Base-by-base conservation (phyloP, 2,329 filamentous ascomycete species). In the Aureobasidium pullulans region DNA sequence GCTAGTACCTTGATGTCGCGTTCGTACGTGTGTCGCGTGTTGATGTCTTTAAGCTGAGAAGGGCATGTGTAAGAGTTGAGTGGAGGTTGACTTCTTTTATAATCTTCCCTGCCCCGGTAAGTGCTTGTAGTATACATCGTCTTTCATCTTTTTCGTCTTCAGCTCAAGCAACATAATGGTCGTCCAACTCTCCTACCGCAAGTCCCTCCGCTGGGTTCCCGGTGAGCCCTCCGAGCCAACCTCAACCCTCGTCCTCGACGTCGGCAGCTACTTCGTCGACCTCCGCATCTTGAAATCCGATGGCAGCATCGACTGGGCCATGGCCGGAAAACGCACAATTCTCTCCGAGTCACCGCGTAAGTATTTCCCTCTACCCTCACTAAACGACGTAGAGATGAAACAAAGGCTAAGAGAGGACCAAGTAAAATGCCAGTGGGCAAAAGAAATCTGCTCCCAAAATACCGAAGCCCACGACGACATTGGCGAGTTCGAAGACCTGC, bases 381-480 rank as follows among this genome's bases (percentile, higher is more conserved):
- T 15, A 28, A 11, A 5, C 3, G 13, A 7, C 32, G 15, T 16
- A 28, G n/a, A 10, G 3, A 9, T 2, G 15, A 10, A 15, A 15
- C 15, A 48, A n/a, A 34, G 19, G 29, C 44, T 32, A 19, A 47
- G 10, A 1, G 8, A 15, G 29, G 19, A 15, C 10, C 47, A 60
- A 23, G 57, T 61, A n/a, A 57, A 42, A 49, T 57, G 50, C 46
- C 50, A 50, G 37, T 61, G 53, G 52, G 44, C 3, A 5, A 49
- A 61, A 28, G 46, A 49, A 49, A 52, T 61, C 59, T 56, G 52
- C 32, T 61, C 59, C 29, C 32, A 48, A 23, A 46, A 49, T 34
- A 49, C 52, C 29, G 52, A 50, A 32, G 13, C 36, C 19, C 28
- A 43, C 28, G 46, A 61, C 37, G 53, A 61, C 16, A 37, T 60